These are phyloP conservation scores for Ascodesmis nigricans DNA, from an alignment of 495 filamentous ascomycete genomes.

Conservation along the genomic window DNA sequence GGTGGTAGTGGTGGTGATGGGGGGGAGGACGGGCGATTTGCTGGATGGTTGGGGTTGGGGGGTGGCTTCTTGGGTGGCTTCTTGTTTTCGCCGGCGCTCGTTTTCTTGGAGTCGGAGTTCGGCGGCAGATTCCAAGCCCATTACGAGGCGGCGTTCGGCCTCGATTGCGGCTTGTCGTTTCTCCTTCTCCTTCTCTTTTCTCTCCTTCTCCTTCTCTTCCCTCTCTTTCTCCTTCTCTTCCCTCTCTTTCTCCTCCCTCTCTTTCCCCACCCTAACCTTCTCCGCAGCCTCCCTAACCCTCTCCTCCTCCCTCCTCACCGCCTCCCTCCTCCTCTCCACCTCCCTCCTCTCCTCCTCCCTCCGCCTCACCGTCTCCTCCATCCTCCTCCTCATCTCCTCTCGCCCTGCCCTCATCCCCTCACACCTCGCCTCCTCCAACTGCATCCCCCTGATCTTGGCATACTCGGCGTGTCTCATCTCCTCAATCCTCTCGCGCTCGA, in stretches of 20 bases:
- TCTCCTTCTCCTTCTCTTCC: constrained; percentile 7
- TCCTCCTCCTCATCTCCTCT: constrained; percentile 7
- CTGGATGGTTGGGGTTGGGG: not conserved
- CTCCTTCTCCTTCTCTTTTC: constrained; percentile 5
- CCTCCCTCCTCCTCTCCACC: constrained; percentile 7
- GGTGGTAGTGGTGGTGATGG: not conserved
- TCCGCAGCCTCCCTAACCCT: not conserved
- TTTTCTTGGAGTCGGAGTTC: not conserved
- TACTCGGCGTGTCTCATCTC: not conserved
- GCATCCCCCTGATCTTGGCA: too few species aligned
- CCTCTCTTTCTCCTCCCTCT: constrained; percentile 8
- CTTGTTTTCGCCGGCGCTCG: not conserved
- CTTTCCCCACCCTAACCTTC: constrained; percentile 5
- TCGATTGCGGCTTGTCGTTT: constrained; percentile 4
- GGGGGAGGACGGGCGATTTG: not conserved
- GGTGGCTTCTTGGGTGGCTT: not conserved
- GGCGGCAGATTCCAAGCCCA: not conserved
- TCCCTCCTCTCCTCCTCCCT: constrained; percentile 7
- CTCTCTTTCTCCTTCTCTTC: constrained; percentile 5
- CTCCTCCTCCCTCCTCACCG: not conserved
- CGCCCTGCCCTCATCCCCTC: constrained; percentile 11
- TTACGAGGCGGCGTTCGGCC: not conserved
- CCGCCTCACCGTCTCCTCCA: constrained; percentile 4
- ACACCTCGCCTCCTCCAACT: not conserved
- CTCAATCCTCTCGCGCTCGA: too few species aligned